phyloP scores from a whole-genome alignment of 2,329 filamentous ascomycete genomes.

The Talaromyces verruculosus region DNA sequence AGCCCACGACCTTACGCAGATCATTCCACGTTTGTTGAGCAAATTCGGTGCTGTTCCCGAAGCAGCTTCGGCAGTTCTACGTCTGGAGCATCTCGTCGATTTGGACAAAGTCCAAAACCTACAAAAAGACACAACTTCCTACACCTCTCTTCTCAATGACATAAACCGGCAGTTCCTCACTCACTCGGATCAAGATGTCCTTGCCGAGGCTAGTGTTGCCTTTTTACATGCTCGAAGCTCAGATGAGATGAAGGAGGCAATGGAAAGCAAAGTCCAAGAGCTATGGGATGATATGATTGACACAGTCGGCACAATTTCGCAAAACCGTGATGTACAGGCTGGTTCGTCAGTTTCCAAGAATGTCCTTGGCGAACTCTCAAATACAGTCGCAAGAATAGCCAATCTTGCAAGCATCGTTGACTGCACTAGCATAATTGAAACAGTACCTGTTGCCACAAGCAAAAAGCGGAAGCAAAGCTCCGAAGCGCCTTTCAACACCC shows the following conservation, averaged over 20 bases:
- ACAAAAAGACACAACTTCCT: constrained; percentile 78
- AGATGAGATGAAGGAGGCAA: constrained; percentile 83
- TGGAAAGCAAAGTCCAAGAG: constrained; percentile 73
- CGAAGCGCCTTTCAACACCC: constrained; percentile 59
- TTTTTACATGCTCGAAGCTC: constrained; percentile 82
- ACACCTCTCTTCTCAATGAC: constrained; percentile 79
- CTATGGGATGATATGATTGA: constrained; percentile 84
- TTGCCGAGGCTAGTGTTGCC: constrained; percentile 78
- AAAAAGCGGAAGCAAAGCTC: constrained; percentile 41
- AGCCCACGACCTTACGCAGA: constrained; percentile 71
- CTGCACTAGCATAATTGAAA: constrained; percentile 72
- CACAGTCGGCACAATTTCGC: constrained; percentile 68
- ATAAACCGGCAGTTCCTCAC: constrained; percentile 91
- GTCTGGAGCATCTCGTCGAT: constrained; percentile 82
- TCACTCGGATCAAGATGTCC: constrained; percentile 82
- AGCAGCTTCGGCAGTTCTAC: constrained; percentile 80
- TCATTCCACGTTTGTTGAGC: constrained; percentile 82
- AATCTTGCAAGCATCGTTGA: constrained; percentile 79
- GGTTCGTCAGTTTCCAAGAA: constrained; percentile 67
- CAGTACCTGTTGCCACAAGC: constrained; percentile 35
- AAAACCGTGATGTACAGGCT: constrained; percentile 68
- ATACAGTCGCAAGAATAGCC: constrained; percentile 74
- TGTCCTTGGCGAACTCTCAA: constrained; percentile 68
- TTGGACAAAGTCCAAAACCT: constrained; percentile 85
- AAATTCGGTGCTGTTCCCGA: constrained; percentile 90